Evolutionary conservation across 768 basidiomycete species (phyloP).

Genomic region (Tylopilus sp.): DNA sequence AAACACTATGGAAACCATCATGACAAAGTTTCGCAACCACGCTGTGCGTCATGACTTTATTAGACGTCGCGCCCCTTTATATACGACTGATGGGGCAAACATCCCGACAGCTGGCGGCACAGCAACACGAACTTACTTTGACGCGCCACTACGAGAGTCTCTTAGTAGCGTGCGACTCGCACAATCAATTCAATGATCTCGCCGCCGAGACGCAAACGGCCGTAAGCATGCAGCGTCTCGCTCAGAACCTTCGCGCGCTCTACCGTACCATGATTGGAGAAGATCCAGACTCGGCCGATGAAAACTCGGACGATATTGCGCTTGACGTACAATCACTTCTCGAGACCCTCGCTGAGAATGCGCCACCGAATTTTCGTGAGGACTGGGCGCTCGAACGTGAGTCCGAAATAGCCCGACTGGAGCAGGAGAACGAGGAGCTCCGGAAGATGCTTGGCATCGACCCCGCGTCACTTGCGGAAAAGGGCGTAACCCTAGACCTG

Average conservation of each 20-base stretch:
- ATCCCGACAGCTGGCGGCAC: slow-evolving; percentile 70
- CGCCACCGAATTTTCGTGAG: slow-evolving; percentile 40
- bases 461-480: slow-evolving; percentile 45
- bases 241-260: slow-evolving; percentile 66
- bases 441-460: slow-evolving; percentile 77
- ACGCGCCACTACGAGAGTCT: slow-evolving; percentile 89
- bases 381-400: slow-evolving; percentile 93
- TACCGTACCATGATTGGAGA: slow-evolving; percentile 70
- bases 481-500: slow-evolving; percentile 50
- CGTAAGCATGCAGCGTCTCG: slow-evolving; percentile 68
- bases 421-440: slow-evolving; percentile 78
- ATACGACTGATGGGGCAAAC: slow-evolving; percentile 7
- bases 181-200: slow-evolving; percentile 52
- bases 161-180: slow-evolving; percentile 61
- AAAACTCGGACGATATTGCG: slow-evolving; percentile 31
- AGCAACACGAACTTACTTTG: slow-evolving; percentile 83
- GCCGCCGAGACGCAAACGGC: slow-evolving; percentile 56
- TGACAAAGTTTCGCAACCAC: slow-evolving; percentile 92
- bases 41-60: slow-evolving; percentile 53
- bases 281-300: slow-evolving; percentile 33
- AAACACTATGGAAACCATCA: slow-evolving; percentile 89
- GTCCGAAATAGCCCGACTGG: slow-evolving; percentile 76
- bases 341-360: slow-evolving; percentile 40
- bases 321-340: slow-evolving; percentile 43
- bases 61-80: background rate